Evolutionary conservation across 805 yeast genomes (phyloP).

Genomic region (Komagataella mondaviorum): DNA sequence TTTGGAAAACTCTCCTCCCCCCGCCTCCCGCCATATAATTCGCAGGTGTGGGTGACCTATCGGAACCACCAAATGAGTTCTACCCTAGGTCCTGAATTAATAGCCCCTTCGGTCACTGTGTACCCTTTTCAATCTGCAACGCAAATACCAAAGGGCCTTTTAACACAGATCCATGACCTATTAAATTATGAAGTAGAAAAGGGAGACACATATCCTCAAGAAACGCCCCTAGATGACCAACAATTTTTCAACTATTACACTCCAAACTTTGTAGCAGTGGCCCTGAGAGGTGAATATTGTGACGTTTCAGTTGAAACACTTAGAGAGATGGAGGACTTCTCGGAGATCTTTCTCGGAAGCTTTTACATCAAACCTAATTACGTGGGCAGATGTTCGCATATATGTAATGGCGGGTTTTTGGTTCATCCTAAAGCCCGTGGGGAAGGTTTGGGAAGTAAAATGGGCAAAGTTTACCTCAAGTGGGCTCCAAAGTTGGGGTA

Average conservation of each 20-base stretch:
- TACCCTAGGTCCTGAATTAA: not conserved
- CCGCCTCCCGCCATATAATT: not conserved
- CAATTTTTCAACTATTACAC: slow-evolving; percentile 60
- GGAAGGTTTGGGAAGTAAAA: slow-evolving; percentile 41
- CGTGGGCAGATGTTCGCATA: slow-evolving; percentile 72
- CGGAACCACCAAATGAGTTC: not conserved
- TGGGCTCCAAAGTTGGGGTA: slow-evolving; percentile 77
- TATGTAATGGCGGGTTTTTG: slow-evolving; percentile 79
- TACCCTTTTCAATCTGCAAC: slow-evolving; percentile 38
- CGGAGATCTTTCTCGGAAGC: slow-evolving; percentile 45
- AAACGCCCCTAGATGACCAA: slow-evolving; percentile 22
- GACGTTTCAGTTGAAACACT: slow-evolving; percentile 8
- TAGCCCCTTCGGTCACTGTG: slow-evolving; percentile 25
- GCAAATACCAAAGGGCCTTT: slow-evolving; percentile 36
- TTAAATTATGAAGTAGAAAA: slow-evolving; percentile 55
- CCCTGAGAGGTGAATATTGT: slow-evolving; percentile 27
- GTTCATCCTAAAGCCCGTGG: slow-evolving; percentile 54
- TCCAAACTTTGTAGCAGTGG: slow-evolving; percentile 47
- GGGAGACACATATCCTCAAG: slow-evolving; percentile 69
- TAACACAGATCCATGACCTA: slow-evolving; percentile 30
- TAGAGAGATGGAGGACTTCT: slow-evolving; percentile 25
- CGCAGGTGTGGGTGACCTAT: not conserved
- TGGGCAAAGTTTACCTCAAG: slow-evolving; percentile 53
- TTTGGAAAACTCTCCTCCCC: not conserved
- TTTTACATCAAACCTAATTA: slow-evolving; percentile 83